Conservation (phyloP, 2,329 filamentous ascomycete species). For the Penicillium sp. region DNA sequence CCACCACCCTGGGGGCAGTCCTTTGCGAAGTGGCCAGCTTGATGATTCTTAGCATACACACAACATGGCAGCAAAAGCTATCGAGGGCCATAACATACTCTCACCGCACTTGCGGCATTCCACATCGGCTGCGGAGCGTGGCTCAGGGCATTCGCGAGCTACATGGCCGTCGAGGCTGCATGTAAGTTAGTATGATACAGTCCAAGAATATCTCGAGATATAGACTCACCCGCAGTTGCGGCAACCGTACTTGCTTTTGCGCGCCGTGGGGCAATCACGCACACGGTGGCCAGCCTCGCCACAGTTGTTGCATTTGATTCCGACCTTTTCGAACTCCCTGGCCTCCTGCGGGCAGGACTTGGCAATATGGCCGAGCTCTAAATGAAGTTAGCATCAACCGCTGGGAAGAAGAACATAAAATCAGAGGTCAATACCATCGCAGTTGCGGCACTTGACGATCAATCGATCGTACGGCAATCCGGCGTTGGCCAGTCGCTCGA, state of each 20-base stretch:
- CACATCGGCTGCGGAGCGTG: conserved; percentile 41
- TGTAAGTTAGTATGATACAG: conserved; percentile 16
- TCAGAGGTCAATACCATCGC: conserved; percentile 35
- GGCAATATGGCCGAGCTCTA: conserved; percentile 48
- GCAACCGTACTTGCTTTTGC: conserved; percentile 42
- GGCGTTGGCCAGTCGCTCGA: conserved; percentile 49
- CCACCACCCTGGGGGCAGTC: conserved; percentile 41
- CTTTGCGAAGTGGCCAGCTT: conserved; percentile 46
- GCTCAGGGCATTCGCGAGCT: conserved; percentile 47
- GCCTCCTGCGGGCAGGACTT: conserved; percentile 49
- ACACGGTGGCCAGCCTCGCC: conserved; percentile 45
- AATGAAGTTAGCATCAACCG: conserved; percentile 1
- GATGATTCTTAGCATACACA: conserved; percentile 7
- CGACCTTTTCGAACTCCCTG: conserved; percentile 34
- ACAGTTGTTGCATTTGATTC: conserved; percentile 51
- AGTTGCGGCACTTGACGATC: conserved; percentile 50
- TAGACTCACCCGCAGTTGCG: conserved; percentile 50
- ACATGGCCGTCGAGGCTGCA: conserved; percentile 43
- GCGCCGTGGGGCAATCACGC: conserved; percentile 44
- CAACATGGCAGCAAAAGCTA: not conserved
- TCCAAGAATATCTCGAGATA: not conserved
- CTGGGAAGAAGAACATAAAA: not conserved
- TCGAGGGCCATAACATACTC: conserved; percentile 22
- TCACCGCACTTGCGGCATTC: conserved; percentile 45
- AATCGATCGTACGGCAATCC: conserved; percentile 50